phyloP scores from a whole-genome alignment of 306 rosid species.

The Cicer pinnatifidum region DNA sequence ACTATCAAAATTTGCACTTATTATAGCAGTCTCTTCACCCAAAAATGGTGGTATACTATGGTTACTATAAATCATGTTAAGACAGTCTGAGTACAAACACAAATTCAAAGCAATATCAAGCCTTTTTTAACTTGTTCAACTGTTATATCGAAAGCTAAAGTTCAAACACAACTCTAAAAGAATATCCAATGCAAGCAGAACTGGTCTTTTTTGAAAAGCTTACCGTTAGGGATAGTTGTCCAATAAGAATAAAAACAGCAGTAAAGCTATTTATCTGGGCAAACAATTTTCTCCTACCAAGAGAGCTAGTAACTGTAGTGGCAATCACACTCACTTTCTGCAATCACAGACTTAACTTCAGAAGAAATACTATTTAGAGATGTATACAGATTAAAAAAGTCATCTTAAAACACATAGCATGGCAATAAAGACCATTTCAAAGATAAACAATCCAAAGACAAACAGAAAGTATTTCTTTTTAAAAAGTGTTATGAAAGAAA shows the following conservation, averaged over 20 bases:
- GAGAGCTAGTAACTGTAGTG: constrained; percentile 72
- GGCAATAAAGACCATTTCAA: constrained; percentile 12
- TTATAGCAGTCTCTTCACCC: neutral
- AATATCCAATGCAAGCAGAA: neutral
- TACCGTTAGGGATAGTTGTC: constrained; percentile 90
- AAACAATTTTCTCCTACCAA: constrained; percentile 81
- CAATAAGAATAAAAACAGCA: constrained; percentile 88
- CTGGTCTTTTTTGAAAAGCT: constrained; percentile 30
- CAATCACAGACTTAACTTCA: constrained; percentile 44
- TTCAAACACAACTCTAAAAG: constrained; percentile 22
- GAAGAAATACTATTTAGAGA: constrained; percentile 31
- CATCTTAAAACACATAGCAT: constrained; percentile 29
- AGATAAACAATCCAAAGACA: constrained; percentile 16
- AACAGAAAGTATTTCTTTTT: neutral
- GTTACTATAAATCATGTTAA: neutral
- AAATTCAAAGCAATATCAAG: constrained; percentile 11
- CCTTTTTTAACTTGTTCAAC: neutral
- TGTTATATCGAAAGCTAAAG: constrained; percentile 17
- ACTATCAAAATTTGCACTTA: neutral
- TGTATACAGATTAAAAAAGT: neutral
- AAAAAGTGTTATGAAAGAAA: constrained; percentile 9
- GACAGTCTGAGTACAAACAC: neutral
- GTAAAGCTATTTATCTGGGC: constrained; percentile 88
- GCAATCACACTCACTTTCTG: constrained; percentile 93
- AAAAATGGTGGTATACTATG: neutral